phyloP scores from a whole-genome alignment of 305 asterid species.

The Rubia peregrina region DNA sequence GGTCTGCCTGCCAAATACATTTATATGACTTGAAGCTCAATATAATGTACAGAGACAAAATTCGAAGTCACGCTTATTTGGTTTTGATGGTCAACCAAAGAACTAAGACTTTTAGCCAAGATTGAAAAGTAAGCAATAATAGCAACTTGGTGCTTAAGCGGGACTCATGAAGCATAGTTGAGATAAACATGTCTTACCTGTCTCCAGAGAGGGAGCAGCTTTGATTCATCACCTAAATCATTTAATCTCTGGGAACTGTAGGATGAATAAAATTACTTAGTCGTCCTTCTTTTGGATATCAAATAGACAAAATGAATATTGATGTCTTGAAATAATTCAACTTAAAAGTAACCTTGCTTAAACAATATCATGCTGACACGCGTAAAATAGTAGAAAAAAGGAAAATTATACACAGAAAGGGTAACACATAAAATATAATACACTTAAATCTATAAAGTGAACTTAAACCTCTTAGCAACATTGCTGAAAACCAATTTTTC shows the following conservation, averaged over 20 bases:
- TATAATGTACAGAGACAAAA: not conserved
- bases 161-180: slow-evolving; percentile 7
- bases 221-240: slow-evolving; percentile 84
- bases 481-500: not conserved
- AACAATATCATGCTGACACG: not conserved
- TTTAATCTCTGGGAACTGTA: slow-evolving; percentile 77
- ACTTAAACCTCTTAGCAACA: slow-evolving; percentile 1
- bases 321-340: not conserved
- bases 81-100: not conserved
- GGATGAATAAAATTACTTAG: slow-evolving; percentile 19
- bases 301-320: not conserved
- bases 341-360: not conserved
- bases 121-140: not conserved
- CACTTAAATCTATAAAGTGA: not conserved
- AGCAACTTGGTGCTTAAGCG: not conserved
- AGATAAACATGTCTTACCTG: slow-evolving; percentile 51
- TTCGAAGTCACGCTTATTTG: not conserved
- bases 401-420: not conserved
- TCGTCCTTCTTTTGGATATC: not conserved
- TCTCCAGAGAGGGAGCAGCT: slow-evolving; percentile 92
- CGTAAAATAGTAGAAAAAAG: not conserved
- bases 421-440: not conserved
- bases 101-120: not conserved
- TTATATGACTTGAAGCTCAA: not conserved
- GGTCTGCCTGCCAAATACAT: slow-evolving; percentile 67